These are phyloP conservation scores for Primulina tabacum DNA, from an alignment of 257 asterid genomes.

Conservation along the genomic window DNA sequence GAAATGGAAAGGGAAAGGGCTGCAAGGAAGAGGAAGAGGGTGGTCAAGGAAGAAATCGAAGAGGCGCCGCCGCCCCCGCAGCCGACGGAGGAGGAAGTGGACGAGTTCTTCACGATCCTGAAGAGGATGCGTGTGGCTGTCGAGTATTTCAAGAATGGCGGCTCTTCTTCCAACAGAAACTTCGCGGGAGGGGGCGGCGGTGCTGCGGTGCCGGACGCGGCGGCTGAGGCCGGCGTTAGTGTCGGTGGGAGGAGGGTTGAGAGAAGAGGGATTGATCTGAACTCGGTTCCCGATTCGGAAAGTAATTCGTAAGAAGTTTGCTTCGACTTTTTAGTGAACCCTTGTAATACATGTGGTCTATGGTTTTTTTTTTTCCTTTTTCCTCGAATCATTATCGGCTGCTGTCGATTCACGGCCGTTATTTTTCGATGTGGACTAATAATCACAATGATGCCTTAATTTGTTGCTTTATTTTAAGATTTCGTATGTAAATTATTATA, in stretches of 20 bases:
- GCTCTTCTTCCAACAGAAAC: background rate
- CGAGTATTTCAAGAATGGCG: conserved; percentile 29
- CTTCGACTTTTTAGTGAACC: background rate
- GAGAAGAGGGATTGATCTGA: background rate
- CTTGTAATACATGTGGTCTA: background rate
- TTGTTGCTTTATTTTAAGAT: no score
- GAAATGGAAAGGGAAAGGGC: background rate
- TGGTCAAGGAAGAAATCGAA: background rate
- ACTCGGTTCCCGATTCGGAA: background rate
- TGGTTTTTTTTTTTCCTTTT: no score
- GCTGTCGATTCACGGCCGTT: background rate
- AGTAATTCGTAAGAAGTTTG: background rate
- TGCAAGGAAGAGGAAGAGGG: background rate
- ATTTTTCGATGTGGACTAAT: no score
- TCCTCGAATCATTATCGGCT: no score
- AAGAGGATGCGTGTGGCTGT: conserved; percentile 32
- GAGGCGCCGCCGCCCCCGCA: background rate
- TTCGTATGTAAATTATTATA: no score
- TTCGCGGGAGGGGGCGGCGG: background rate
- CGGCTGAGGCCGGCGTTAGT: background rate
- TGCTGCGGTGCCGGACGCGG: background rate
- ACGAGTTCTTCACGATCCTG: conserved; percentile 34
- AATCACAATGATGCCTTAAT: no score
- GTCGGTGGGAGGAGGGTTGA: background rate
- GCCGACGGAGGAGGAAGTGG: conserved; percentile 34